These are phyloP conservation scores for Corchorus olitorius DNA, from an alignment of 345 rosid genomes.

Conservation along the genomic window DNA sequence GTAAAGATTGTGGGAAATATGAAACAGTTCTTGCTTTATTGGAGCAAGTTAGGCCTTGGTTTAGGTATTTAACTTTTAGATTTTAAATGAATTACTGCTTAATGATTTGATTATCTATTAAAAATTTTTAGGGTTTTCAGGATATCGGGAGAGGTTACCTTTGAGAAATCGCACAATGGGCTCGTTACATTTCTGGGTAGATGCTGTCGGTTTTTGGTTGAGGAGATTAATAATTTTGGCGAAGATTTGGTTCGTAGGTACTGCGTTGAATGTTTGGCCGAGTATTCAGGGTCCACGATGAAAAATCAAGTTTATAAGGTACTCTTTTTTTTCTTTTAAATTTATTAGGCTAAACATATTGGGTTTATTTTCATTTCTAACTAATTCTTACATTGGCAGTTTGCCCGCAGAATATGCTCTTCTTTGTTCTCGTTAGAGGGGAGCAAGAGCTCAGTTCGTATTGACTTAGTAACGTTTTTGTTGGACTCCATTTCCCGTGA, in stretches of 20 bases:
- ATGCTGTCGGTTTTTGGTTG: conserved; percentile 54
- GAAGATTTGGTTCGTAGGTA: conserved; percentile 48
- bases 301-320: conserved; percentile 78
- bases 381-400: conserved; percentile 42
- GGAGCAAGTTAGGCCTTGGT: conserved; percentile 70
- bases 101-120: conserved; percentile 17
- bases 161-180: conserved; percentile 58
- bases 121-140: conserved; percentile 27
- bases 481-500: conserved; percentile 45
- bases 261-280: conserved; percentile 41
- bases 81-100: background rate
- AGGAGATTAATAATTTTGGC: conserved; percentile 48
- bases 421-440: conserved; percentile 49
- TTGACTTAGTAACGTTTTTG: conserved; percentile 41
- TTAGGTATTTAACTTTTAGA: conserved; percentile 45
- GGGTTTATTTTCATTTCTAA: conserved; percentile 17
- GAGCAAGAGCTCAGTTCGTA: conserved; percentile 29
- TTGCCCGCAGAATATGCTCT: conserved; percentile 65
- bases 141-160: conserved; percentile 57
- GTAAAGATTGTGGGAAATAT: conserved; percentile 42
- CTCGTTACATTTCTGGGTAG: conserved; percentile 53
- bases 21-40: conserved; percentile 46
- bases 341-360: background rate
- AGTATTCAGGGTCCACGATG: conserved; percentile 52
- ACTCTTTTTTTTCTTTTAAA: background rate